These are phyloP conservation scores for Trapa incisa DNA, from an alignment of 345 rosid genomes.

Conservation along the genomic window DNA sequence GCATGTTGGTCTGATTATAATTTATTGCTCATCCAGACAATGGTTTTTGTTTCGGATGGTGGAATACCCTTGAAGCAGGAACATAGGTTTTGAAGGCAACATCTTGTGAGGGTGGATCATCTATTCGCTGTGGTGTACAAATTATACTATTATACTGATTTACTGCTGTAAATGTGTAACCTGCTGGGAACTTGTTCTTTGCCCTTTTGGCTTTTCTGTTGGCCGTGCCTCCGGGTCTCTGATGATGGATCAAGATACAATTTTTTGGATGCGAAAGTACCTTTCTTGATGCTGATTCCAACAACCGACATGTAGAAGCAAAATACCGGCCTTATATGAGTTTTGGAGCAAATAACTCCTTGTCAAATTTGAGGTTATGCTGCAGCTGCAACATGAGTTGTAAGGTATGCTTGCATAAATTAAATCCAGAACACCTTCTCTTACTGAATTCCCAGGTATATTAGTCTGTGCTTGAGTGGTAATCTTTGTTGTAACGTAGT, in stretches of 20 bases:
- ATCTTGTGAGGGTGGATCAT: constrained; percentile 11
- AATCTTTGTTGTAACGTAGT: no score
- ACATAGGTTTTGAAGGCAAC: constrained; percentile 54
- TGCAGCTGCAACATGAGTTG: no score
- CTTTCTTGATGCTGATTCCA: neutral
- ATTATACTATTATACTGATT: neutral
- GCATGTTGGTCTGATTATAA: neutral
- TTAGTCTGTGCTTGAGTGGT: no score
- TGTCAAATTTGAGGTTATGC: neutral
- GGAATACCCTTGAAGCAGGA: constrained; percentile 77
- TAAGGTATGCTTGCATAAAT: no score
- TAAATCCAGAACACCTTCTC: no score
- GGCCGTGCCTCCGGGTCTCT: neutral
- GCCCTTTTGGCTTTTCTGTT: neutral
- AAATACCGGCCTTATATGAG: neutral
- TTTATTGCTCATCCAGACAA: constrained; percentile 29
- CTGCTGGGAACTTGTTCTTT: constrained; percentile 6
- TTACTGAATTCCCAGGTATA: no score
- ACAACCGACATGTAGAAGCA: neutral
- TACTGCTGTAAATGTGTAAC: constrained; percentile 16
- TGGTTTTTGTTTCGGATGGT: constrained; percentile 31
- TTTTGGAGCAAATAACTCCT: neutral
- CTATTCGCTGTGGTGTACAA: constrained; percentile 15
- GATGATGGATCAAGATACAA: neutral
- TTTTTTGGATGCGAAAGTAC: neutral